These are phyloP conservation scores for Candida cerambycidarum DNA, from an alignment of 805 yeast species.

Conservation along the genomic window DNA sequence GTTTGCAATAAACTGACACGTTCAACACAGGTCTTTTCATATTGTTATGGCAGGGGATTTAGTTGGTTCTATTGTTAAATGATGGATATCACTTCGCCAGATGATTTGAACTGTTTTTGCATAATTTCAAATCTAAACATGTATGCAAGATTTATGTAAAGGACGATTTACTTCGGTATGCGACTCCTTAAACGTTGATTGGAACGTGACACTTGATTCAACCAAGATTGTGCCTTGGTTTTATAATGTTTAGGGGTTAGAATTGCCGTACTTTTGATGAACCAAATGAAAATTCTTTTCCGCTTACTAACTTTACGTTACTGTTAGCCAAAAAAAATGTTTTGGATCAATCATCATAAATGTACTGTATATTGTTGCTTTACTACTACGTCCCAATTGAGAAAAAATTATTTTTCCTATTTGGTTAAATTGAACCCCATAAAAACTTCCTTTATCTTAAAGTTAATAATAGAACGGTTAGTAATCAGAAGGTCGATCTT, in stretches of 20 bases:
- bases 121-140: background rate
- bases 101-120: background rate
- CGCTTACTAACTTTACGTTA: too few relatives aligned
- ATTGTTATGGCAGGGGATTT: background rate
- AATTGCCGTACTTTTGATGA: too few relatives aligned
- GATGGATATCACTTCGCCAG: too few relatives aligned
- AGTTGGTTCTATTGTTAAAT: too few relatives aligned
- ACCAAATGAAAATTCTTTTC: too few relatives aligned
- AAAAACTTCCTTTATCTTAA: too few relatives aligned
- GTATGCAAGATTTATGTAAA: constrained; percentile 1
- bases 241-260: background rate
- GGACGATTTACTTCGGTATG: background rate
- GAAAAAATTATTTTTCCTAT: constrained; percentile 4
- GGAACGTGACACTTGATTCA: background rate
- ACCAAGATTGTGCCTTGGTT: background rate
- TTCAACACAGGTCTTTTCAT: background rate
- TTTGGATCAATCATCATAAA: background rate
- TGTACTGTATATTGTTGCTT: background rate
- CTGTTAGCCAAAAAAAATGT: too few relatives aligned
- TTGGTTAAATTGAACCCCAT: constrained; percentile 2
- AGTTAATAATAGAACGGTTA: too few relatives aligned
- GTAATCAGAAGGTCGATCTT: too few relatives aligned
- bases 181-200: background rate
- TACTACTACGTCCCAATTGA: background rate
- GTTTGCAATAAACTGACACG: background rate